Conservation (phyloP, 371 early-diverging fungal species). For the Mucor piriformis region DNA sequence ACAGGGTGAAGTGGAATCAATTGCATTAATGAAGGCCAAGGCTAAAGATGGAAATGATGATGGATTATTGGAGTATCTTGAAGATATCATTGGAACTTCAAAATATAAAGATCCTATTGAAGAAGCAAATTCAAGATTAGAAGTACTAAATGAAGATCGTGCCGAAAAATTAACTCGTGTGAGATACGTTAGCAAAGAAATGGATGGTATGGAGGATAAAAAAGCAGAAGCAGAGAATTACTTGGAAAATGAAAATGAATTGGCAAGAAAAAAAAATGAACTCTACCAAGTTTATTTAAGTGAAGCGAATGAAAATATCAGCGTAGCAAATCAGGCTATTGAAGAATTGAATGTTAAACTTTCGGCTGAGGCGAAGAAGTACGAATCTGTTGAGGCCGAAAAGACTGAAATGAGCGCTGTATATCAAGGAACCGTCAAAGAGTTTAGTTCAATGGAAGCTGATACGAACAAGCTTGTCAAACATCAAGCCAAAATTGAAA, state of each 20-base stretch:
- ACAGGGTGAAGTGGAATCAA: conserved; percentile 99
- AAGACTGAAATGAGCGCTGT: conserved; percentile 57
- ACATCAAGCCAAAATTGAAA: conserved; percentile 75
- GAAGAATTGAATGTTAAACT: conserved; percentile 55
- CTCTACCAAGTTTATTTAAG: conserved; percentile 74
- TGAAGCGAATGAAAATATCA: conserved; percentile 49
- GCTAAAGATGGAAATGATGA: conserved; percentile 91
- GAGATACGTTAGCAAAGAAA: conserved; percentile 85
- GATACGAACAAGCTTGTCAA: conserved; percentile 58
- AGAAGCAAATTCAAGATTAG: conserved; percentile 65
- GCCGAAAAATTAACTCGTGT: conserved; percentile 85
- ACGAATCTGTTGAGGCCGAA: conserved; percentile 59
- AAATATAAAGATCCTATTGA: conserved; percentile 91
- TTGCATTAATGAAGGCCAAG: conserved; percentile 99
- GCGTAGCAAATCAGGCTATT: conserved; percentile 49
- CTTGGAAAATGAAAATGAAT: conserved; percentile 78
- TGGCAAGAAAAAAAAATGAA: conserved; percentile 72
- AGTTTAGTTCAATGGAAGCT: conserved; percentile 67
- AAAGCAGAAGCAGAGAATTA: conserved; percentile 86
- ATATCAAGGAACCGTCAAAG: conserved; percentile 58
- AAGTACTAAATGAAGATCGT: conserved; percentile 76
- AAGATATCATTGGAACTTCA: conserved; percentile 99
- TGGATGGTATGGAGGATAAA: conserved; percentile 74
- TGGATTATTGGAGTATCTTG: conserved; percentile 98
- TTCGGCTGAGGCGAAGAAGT: conserved; percentile 62